These are phyloP conservation scores for Ceratobasidium papillatum DNA, from an alignment of 1,284 basidiomycete genomes.

Conservation along the genomic window DNA sequence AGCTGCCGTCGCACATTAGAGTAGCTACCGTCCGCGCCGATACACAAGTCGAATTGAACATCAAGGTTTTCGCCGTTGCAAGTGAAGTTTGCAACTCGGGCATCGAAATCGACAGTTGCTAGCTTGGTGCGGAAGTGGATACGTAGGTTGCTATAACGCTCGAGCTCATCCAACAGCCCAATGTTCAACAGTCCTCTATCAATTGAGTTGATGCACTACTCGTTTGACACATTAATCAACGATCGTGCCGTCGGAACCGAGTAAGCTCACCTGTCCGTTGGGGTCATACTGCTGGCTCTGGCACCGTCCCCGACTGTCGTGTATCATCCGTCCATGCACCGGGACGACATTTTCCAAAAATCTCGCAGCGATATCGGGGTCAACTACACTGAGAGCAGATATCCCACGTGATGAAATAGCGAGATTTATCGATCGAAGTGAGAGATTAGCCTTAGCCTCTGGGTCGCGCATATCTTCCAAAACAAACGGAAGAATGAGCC, in stretches of 20 bases:
- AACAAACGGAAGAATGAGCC: conserved; percentile 3
- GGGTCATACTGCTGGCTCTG: conserved; percentile 89
- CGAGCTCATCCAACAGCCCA: conserved; percentile 77
- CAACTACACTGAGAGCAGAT: conserved; percentile 82
- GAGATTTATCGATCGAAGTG: conserved; percentile 93
- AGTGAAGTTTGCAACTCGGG: conserved; percentile 55
- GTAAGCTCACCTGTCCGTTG: conserved; percentile 75
- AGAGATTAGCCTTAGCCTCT: conserved; percentile 66
- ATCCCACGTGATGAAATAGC: conserved; percentile 95
- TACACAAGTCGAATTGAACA: conserved; percentile 78
- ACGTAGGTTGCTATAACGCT: conserved; percentile 68
- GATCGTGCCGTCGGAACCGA: conserved; percentile 9
- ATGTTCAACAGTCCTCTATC: conserved; percentile 89
- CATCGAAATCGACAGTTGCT: conserved; percentile 75
- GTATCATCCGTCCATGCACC: conserved; percentile 96
- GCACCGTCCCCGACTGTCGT: conserved; percentile 72
- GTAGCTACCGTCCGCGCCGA: conserved; percentile 91
- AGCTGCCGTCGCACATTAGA: conserved; percentile 85
- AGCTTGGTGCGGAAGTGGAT: conserved; percentile 86
- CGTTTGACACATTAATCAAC: neutral
- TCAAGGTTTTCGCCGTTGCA: conserved; percentile 59
- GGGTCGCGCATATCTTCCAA: conserved; percentile 72
- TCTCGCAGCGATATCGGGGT: conserved; percentile 74
- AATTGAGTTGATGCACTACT: conserved; percentile 91
- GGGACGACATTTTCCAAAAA: conserved; percentile 87